Percentiles rank a stretch among this genome's conserved stretches.
These are phyloP conservation scores for Pythium sukuiense DNA, from an alignment of 352 stramenopile genomes.

Conservation along the genomic window DNA sequence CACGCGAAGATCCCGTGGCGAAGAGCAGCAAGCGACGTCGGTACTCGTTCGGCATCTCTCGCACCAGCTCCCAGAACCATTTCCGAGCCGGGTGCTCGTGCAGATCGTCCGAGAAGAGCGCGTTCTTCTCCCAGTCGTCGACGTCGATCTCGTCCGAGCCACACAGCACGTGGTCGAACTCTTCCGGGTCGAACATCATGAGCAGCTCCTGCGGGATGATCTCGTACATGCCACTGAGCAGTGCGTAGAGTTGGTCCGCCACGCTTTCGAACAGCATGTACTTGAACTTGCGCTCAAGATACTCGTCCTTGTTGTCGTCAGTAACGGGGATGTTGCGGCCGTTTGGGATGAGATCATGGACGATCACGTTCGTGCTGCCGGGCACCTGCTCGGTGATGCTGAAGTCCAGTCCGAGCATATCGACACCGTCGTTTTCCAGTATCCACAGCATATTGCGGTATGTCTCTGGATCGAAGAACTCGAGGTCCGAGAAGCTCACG, in stretches of 20 bases:
- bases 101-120: constrained; percentile 52
- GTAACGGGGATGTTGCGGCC: constrained; percentile 81
- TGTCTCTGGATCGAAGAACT: constrained; percentile 42
- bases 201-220: constrained; percentile 94
- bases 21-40: constrained; percentile 74
- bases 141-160: constrained; percentile 96
- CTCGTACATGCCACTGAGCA: constrained; percentile 94
- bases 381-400: constrained; percentile 42
- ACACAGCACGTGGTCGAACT: constrained; percentile 96
- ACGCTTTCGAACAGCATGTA: constrained; percentile 63
- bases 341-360: constrained; percentile 42
- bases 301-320: constrained; percentile 94
- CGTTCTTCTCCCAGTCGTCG: constrained; percentile 94
- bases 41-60: constrained; percentile 80
- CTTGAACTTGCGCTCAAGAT: constrained; percentile 85
- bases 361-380: constrained; percentile 36
- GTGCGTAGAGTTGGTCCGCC: constrained; percentile 50
- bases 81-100: constrained; percentile 32
- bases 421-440: constrained; percentile 25
- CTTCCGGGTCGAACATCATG: constrained; percentile 96
- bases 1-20: constrained; percentile 74
- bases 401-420: constrained; percentile 51
- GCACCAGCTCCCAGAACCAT: constrained; percentile 97
- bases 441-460: constrained; percentile 38
- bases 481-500: constrained; percentile 88